phyloP scores from a whole-genome alignment of 306 rosid species.

The Geum urbanum region DNA sequence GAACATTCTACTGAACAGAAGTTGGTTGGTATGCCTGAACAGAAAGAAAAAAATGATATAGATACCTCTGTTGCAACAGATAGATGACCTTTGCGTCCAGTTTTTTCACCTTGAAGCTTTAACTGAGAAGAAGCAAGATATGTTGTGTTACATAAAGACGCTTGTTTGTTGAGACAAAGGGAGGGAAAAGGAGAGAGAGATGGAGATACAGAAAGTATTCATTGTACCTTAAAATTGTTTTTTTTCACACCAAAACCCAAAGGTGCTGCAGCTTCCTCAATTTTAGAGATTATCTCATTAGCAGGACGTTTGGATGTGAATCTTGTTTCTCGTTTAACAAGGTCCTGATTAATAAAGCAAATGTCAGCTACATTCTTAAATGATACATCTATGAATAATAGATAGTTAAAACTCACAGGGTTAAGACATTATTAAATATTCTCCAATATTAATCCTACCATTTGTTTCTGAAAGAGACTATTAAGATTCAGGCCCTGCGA shows the following conservation, averaged over 20 bases:
- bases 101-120: conserved; percentile 83
- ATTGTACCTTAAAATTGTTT: conserved; percentile 71
- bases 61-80: conserved; percentile 85
- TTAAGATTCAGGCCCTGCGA: conserved; percentile 91
- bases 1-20: background rate
- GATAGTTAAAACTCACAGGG: background rate
- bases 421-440: conserved; percentile 6
- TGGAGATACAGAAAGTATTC: background rate
- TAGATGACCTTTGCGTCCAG: conserved; percentile 90
- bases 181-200: background rate
- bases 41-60: conserved; percentile 4
- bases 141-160: no score
- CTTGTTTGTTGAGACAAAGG: background rate
- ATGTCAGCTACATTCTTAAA: conserved; percentile 7
- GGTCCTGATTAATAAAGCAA: conserved; percentile 51
- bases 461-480: conserved; percentile 81
- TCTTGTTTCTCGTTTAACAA: conserved; percentile 77
- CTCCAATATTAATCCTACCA: conserved; percentile 45
- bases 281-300: conserved; percentile 77
- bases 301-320: conserved; percentile 87
- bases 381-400: background rate
- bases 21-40: conserved; percentile 3
- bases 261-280: conserved; percentile 73
- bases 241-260: conserved; percentile 89
- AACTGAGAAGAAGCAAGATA: no score